These are phyloP conservation scores for Catharanthus roseus DNA, from an alignment of 257 asterid genomes.

Conservation along the genomic window DNA sequence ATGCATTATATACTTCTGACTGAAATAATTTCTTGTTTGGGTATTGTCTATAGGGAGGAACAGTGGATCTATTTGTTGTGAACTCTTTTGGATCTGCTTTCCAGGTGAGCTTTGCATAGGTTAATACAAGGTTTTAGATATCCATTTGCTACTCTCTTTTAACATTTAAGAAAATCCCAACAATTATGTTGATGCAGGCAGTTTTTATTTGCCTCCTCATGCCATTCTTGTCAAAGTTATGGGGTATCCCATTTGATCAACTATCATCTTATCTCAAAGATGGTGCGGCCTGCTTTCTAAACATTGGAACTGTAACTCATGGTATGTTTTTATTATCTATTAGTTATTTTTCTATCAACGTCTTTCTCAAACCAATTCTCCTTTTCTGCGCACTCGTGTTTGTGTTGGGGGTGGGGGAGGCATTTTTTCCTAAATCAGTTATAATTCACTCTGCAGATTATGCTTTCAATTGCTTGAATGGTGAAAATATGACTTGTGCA, in stretches of 20 bases:
- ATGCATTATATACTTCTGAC: neutral
- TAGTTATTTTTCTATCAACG: constrained; percentile 11
- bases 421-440: too few relatives aligned
- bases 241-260: constrained; percentile 87
- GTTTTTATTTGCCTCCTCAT: constrained; percentile 81
- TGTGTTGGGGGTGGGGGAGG: too few relatives aligned
- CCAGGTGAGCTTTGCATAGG: constrained; percentile 46
- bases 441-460: too few relatives aligned
- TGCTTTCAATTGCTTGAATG: too few relatives aligned
- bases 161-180: constrained; percentile 26
- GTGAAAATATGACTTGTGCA: too few relatives aligned
- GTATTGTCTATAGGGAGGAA: constrained; percentile 53
- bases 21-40: neutral
- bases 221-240: constrained; percentile 84
- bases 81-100: constrained; percentile 91
- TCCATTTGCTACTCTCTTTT: constrained; percentile 3
- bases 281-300: constrained; percentile 96
- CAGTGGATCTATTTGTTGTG: constrained; percentile 80
- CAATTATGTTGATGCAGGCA: constrained; percentile 48
- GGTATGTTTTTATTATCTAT: constrained; percentile 60
- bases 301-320: constrained; percentile 57
- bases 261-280: constrained; percentile 76
- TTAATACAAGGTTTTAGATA: neutral
- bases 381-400: too few relatives aligned
- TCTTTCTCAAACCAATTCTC: neutral